Evolutionary conservation across 2,329 filamentous ascomycete species (phyloP), one percentile per base, ranked within the genome.

Genomic region (Exophiala calicioides): DNA sequence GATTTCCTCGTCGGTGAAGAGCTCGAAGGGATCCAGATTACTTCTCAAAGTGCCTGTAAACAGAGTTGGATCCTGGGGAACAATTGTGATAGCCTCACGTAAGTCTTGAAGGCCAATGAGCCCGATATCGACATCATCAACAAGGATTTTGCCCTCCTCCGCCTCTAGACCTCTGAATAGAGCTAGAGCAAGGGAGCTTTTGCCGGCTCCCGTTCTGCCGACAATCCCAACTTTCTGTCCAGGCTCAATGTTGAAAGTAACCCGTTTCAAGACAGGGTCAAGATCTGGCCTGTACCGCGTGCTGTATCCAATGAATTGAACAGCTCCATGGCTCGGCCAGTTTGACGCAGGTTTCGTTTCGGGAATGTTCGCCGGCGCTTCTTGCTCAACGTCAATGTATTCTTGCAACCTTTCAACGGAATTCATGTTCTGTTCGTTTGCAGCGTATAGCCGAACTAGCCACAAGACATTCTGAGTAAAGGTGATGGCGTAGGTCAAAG

Each of bases 401-500:
- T 98, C 93, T 72, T 95, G 94, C 63, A 98, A 85, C 62, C 93
- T 88, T 70, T 98, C 93, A 37, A 97, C 90, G 2, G 91, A 91
- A 70, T 98, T 98, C 93, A 98, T 97, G 70, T 96, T 97, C 69
- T 98, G 93, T 70, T 98, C 93, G 62, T 97, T 96, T 63, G 88
- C 82, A 0, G 90, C 86, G 66, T 98, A 98, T 10, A 96, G 77
- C 35, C 93, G 85, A 21, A 98, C 90, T 44, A 97, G 83, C 93
- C 93, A 98, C 13, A 98, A 73, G 5, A 98, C 86, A 57, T 95
- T 97, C 67, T 98, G 93, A 0, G 90, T 95, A 62, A 98, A 98
- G 1, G 88, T 91, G 58, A 98, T 88, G 12, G 93, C 93, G 62
- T 98, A 98, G 39, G 89, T 95, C 61, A 98, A 75, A 4, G 93